Evolutionary conservation across 352 stramenopile species (phyloP).

Genomic region (Pythium phragmiticola): DNA sequence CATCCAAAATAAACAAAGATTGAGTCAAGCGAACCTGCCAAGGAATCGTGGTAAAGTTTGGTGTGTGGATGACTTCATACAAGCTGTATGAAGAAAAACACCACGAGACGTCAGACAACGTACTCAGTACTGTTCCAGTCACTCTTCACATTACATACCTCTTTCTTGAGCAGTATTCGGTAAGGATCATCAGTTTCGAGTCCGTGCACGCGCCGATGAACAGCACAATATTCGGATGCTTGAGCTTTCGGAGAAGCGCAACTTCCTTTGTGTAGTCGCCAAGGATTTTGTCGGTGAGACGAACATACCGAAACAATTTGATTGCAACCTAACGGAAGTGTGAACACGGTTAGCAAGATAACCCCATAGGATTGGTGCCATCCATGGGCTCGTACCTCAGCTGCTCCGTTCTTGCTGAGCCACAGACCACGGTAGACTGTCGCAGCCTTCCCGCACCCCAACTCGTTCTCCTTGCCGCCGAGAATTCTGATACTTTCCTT

Average conservation of each 20-base stretch:
- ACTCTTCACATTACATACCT: constrained; percentile 38
- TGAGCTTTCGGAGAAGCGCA: constrained; percentile 81
- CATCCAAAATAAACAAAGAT: background rate
- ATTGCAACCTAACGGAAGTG: constrained; percentile 53
- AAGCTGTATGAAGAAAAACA: constrained; percentile 40
- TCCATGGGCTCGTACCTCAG: constrained; percentile 42
- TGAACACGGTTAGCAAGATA: too few relatives aligned
- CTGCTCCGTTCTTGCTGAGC: constrained; percentile 81
- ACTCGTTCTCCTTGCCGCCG: constrained; percentile 83
- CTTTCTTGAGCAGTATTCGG: constrained; percentile 88
- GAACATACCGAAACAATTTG: constrained; percentile 86
- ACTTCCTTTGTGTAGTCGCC: constrained; percentile 86
- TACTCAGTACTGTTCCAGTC: background rate
- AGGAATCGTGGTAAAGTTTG: constrained; percentile 87
- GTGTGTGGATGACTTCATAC: constrained; percentile 88
- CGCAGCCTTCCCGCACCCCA: constrained; percentile 82
- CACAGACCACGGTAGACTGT: constrained; percentile 87
- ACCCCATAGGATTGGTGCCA: background rate
- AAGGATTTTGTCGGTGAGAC: constrained; percentile 87
- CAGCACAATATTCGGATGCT: constrained; percentile 89
- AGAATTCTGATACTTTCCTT: constrained; percentile 89
- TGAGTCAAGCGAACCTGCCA: constrained; percentile 67
- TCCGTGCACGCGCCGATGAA: constrained; percentile 90
- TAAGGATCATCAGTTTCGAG: constrained; percentile 88
- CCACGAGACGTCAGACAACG: constrained; percentile 1